Percentiles rank a stretch among this genome's conserved stretches.
phyloP scores from a whole-genome alignment of 768 basidiomycete genomes.

The Chalciporus pseudorubinellus region DNA sequence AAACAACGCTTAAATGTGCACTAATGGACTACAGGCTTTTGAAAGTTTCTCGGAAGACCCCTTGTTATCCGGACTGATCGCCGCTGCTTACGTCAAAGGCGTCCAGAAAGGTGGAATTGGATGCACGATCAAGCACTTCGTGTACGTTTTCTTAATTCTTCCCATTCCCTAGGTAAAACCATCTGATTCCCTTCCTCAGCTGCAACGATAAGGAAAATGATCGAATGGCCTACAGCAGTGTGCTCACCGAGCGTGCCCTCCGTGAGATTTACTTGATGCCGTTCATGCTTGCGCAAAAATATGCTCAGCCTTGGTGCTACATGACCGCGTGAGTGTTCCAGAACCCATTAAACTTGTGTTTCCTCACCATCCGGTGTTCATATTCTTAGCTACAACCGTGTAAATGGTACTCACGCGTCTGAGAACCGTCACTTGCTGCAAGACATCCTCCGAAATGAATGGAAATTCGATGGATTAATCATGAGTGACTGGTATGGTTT shows the following conservation, averaged over 20 bases:
- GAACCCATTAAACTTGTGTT: not conserved
- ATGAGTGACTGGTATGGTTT: slow-evolving; percentile 77
- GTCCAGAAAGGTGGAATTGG: slow-evolving; percentile 77
- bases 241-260: slow-evolving; percentile 49
- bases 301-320: slow-evolving; percentile 50
- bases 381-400: slow-evolving; percentile 58
- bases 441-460: slow-evolving; percentile 67
- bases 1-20: not conserved
- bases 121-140: slow-evolving; percentile 78
- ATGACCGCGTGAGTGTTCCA: slow-evolving; percentile 59
- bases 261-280: slow-evolving; percentile 62
- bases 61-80: slow-evolving; percentile 63
- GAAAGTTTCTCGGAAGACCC: slow-evolving; percentile 83
- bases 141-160: slow-evolving; percentile 38
- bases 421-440: slow-evolving; percentile 61
- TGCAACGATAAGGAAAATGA: slow-evolving; percentile 84
- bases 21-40: slow-evolving; percentile 48
- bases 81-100: slow-evolving; percentile 73
- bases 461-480: slow-evolving; percentile 68
- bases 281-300: slow-evolving; percentile 57
- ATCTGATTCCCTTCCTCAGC: slow-evolving; percentile 28
- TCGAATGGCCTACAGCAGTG: slow-evolving; percentile 56
- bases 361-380: not conserved
- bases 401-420: slow-evolving; percentile 71
- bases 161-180: not conserved